phyloP scores from a whole-genome alignment of 768 basidiomycete genomes.

The Dioszegia crocea region DNA sequence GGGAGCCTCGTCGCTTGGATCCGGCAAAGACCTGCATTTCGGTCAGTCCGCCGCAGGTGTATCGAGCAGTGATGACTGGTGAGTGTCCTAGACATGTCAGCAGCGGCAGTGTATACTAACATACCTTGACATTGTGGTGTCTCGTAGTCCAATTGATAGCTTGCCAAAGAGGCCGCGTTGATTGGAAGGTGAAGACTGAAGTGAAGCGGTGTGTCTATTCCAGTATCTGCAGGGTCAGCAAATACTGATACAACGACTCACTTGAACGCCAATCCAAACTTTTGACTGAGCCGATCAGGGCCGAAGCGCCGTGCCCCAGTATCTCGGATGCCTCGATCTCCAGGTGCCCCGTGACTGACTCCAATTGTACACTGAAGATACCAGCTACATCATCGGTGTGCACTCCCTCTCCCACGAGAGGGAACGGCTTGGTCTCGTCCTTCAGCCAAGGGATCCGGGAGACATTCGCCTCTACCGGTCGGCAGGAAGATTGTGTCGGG shows the following conservation, averaged over 20 bases:
- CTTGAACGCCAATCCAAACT: not conserved
- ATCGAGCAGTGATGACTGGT: not conserved
- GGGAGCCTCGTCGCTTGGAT: not conserved
- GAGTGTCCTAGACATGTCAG: not conserved
- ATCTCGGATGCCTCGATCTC: not conserved
- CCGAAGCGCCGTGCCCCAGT: not conserved
- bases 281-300: not conserved
- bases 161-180: slow-evolving; percentile 10
- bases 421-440: slow-evolving; percentile 20
- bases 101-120: not conserved
- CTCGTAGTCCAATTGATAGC: slow-evolving; percentile 5
- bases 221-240: not conserved
- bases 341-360: not conserved
- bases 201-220: not conserved
- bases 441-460: slow-evolving; percentile 3
- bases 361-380: not conserved
- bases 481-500: not conserved
- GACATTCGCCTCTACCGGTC: not conserved
- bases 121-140: slow-evolving; percentile 10
- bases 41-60: not conserved
- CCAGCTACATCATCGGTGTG: slow-evolving; percentile 18
- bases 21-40: slow-evolving; percentile 1
- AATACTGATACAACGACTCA: not conserved
- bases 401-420: slow-evolving; percentile 36
- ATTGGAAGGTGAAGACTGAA: not conserved